Base-by-base conservation (phyloP, 108 stramenopile genomes). In the Cylindrotheca closterium region DNA sequence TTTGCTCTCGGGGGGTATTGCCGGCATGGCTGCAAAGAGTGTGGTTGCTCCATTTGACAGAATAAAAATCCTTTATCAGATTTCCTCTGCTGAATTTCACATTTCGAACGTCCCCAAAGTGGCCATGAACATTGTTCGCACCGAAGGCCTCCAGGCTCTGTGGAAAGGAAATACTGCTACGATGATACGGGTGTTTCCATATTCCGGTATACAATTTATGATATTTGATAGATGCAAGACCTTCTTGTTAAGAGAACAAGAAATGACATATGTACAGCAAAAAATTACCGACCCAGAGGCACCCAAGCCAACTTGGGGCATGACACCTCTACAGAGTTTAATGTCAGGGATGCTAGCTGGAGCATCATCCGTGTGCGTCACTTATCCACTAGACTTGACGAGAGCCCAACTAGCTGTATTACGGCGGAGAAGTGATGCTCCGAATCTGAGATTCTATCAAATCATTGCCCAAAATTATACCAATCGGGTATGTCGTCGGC, bases 81-180 rank as follows among this genome's bases (percentile, higher is more conserved):
- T 92, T 8, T 85, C 89, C 29, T 76, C 78, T 0, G 82, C 78
- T 22, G 34, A 65, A 27, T 94, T 94, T 68, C 88, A 81, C 5
- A 51, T 94, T 50, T 58, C 64, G 0, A 71, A 88, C 30, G 77
- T 94, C 22, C 93, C 93, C 4, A 17, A 25, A 0, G 84, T 90
- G 49, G 87, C 85, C 5, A 59, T 51, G 26, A 67, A 57, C 25
- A 94, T 94, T 55, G 51, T 90, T 5, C 65, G 77, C 24, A 65
- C 80, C 45, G 96, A 97, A 75, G 98, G 98, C 0, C 53, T 83
- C 42, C 33, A 60, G 15, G 96, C 94, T 2, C 68, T 97, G 21
- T 97, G 97, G 97, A 95, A 94, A 65, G 98, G 98, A 2, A 97
- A 98, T 79, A 77, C 77, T 47, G 98, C 96, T 25, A 97, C 96